Evolutionary conservation across 2,329 filamentous ascomycete species (phyloP), one percentile per base, ranked within the genome.

Genomic region (Colletotrichum zoysiae): DNA sequence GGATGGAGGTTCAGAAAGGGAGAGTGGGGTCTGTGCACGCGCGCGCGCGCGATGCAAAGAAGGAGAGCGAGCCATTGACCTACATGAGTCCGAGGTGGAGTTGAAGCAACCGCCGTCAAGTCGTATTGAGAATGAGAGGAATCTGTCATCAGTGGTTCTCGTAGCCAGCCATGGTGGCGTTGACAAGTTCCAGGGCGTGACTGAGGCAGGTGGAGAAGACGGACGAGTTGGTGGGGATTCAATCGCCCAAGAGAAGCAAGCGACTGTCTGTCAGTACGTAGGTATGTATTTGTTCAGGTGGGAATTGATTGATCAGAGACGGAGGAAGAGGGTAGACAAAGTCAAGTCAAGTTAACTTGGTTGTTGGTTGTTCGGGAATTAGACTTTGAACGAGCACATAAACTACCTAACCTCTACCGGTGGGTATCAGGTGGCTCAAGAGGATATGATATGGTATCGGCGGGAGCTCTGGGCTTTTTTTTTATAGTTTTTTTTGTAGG

Each of bases 291-390:
- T 18, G 26, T 38, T 58, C 67, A 26, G 40, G 53, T 46, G 23
- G 35, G 26, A 51, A n/a, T 30, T 30, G 30, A 5, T 30, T 30
- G 30, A 30, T 30, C 16, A 38, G 18, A 42, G 57, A 53, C 5
- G 9, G 18, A 55, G 30, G 14, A 55, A 20, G 18, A 33, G 5
- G 23, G 6, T 3, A 18, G 8, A 7, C 12, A 59, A 51, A 44
- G 14, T 38, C 55, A 60, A 69, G 65, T 40, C 42, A 56, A 35
- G 60, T 30, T n/a, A n/a, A n/a, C n/a, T n/a, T 30, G 30, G 30
- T 30, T 30, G 26, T 33, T 42, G 30, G 33, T 48, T 18, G 60
- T 70, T 70, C 65, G 55, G 55, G 65, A 70, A 40, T 65, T 55
- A 70, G 46, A 72, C 14, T 55, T 20, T 56, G 18, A n/a, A 55